Conservation (phyloP, 2,329 filamentous ascomycete species). For the Rhynchosporium graminicola region DNA sequence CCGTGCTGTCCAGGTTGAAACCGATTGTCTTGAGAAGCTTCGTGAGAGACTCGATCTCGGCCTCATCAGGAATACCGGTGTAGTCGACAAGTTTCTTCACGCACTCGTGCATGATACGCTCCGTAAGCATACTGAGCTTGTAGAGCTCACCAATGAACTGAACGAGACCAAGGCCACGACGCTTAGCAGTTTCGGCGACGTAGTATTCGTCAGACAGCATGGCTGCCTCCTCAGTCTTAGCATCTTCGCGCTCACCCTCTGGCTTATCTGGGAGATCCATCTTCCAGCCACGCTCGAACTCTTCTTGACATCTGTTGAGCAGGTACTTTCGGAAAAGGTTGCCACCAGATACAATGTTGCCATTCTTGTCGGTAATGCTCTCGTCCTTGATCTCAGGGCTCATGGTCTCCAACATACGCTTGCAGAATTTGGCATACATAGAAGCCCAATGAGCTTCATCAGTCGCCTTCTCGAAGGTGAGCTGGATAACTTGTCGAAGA, state of each 20-base stretch:
- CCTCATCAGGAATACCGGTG: constrained; percentile 88
- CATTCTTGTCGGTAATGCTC: constrained; percentile 87
- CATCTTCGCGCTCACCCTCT: constrained; percentile 60
- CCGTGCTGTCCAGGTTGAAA: constrained; percentile 77
- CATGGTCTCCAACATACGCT: constrained; percentile 95
- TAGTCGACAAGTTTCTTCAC: constrained; percentile 97
- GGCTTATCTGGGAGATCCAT: constrained; percentile 77
- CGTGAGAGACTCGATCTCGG: constrained; percentile 92
- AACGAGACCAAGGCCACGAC: constrained; percentile 93
- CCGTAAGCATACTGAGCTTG: constrained; percentile 97
- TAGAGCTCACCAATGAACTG: constrained; percentile 99
- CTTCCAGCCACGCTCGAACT: constrained; percentile 98
- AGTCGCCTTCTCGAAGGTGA: constrained; percentile 98
- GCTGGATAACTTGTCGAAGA: constrained; percentile 94
- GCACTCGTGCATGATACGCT: constrained; percentile 99
- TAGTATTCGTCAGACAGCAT: constrained; percentile 98
- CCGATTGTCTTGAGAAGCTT: constrained; percentile 93
- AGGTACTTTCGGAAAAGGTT: constrained; percentile 98
- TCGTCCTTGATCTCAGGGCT: constrained; percentile 93
- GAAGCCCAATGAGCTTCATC: constrained; percentile 98
- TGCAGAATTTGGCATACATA: constrained; percentile 99
- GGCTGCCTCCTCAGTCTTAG: constrained; percentile 67
- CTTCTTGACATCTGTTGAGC: constrained; percentile 96
- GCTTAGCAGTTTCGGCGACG: constrained; percentile 87
- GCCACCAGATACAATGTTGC: constrained; percentile 86